Evolutionary conservation across 257 asterid genomes (phyloP).

Genomic region (Nyctanthes arbortristis): DNA sequence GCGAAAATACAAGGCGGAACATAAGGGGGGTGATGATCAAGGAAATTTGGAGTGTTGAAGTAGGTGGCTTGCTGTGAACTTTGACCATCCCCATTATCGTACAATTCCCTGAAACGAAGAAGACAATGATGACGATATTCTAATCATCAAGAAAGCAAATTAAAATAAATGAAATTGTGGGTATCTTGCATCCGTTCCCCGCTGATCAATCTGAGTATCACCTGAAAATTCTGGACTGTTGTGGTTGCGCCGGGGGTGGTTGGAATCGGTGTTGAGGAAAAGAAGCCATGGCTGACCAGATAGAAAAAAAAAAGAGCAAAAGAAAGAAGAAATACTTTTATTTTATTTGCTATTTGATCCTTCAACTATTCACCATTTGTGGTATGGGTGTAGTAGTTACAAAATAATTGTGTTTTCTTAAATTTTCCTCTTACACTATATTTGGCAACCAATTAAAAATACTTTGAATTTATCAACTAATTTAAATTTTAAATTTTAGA

Average conservation of each 20-base stretch:
- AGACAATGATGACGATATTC: not conserved
- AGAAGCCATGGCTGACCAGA: not conserved
- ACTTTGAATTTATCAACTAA: no score
- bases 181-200: not conserved
- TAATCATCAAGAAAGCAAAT: not conserved
- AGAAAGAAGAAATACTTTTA: no score
- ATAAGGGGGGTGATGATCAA: conserved; percentile 92
- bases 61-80: conserved; percentile 48
- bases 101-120: conserved; percentile 57
- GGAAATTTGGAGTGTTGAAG: conserved; percentile 56
- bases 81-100: conserved; percentile 64
- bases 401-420: no score
- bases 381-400: no score
- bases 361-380: no score
- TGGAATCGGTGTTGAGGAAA: not conserved
- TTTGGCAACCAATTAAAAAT: no score
- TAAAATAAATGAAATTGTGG: not conserved
- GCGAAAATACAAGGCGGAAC: conserved; percentile 65
- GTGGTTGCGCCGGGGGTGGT: conserved; percentile 41
- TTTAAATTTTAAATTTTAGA: no score
- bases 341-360: no score
- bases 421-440: no score
- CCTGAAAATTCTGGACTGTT: conserved; percentile 62
- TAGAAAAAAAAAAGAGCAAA: not conserved
- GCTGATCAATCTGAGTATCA: conserved; percentile 6